phyloP scores from a whole-genome alignment of 768 basidiomycete species.

The Pulveroboletus frians region DNA sequence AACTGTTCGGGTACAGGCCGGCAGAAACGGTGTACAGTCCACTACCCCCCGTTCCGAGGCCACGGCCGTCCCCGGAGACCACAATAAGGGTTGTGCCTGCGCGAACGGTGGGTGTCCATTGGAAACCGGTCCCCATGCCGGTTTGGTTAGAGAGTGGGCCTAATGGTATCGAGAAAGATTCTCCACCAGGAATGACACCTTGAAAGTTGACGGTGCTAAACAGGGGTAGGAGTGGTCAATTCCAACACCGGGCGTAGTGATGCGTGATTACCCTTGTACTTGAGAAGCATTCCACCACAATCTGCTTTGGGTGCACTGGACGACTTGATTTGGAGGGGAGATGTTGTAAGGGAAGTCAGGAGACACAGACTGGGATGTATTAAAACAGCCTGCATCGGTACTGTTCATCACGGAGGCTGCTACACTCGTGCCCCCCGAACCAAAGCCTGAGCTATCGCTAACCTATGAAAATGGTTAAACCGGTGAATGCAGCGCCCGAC shows the following conservation, averaged over 20 bases:
- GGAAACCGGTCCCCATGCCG: slow-evolving; percentile 56
- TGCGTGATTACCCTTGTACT: slow-evolving; percentile 47
- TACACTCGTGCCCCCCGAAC: slow-evolving; percentile 70
- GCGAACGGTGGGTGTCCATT: slow-evolving; percentile 61
- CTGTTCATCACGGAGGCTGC: slow-evolving; percentile 51
- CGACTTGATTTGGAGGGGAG: slow-evolving; percentile 55
- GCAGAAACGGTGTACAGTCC: slow-evolving; percentile 48
- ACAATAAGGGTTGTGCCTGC: slow-evolving; percentile 63
- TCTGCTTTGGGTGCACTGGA: slow-evolving; percentile 59
- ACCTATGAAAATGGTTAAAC: slow-evolving; percentile 34
- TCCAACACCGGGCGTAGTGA: not conserved
- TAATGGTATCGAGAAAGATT: slow-evolving; percentile 63
- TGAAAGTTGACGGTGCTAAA: slow-evolving; percentile 54
- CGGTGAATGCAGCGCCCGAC: not conserved
- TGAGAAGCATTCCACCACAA: slow-evolving; percentile 56
- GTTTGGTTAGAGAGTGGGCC: slow-evolving; percentile 40
- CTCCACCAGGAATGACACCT: slow-evolving; percentile 75
- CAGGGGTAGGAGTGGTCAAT: not conserved
- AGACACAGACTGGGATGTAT: slow-evolving; percentile 41
- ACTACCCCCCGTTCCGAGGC: slow-evolving; percentile 68
- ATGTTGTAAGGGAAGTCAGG: slow-evolving; percentile 59
- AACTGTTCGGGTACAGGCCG: slow-evolving; percentile 43
- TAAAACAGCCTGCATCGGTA: slow-evolving; percentile 55
- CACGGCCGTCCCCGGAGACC: slow-evolving; percentile 61
- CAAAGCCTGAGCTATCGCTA: slow-evolving; percentile 58